These are phyloP conservation scores for Abelmoschus esculentus DNA, from an alignment of 345 rosid genomes.

Conservation along the genomic window DNA sequence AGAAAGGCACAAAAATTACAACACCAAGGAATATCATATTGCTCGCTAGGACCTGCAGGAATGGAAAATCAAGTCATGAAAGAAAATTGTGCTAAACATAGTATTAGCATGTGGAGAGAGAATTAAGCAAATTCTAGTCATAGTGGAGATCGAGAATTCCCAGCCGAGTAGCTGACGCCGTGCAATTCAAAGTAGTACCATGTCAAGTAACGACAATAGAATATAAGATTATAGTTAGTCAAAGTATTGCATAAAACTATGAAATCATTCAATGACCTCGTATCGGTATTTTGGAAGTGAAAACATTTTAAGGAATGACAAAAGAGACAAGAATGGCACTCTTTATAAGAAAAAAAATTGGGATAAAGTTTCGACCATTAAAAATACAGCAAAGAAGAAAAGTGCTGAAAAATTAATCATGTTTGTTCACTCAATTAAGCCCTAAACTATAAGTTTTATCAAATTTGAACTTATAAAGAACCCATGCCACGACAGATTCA, in stretches of 20 bases:
- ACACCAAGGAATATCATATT: slow-evolving; percentile 99
- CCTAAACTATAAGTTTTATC: background rate
- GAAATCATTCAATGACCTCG: background rate
- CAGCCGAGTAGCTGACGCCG: background rate
- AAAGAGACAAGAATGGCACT: background rate
- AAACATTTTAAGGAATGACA: background rate
- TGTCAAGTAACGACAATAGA: background rate
- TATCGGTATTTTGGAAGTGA: background rate
- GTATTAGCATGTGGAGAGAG: background rate
- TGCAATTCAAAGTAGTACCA: background rate
- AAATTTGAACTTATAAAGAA: background rate
- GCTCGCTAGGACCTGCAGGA: slow-evolving; percentile 87
- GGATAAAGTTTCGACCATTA: background rate
- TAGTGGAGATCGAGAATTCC: background rate
- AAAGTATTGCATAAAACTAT: background rate
- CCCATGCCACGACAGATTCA: background rate
- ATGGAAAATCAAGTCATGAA: background rate
- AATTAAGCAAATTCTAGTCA: too few relatives aligned
- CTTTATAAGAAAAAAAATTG: background rate
- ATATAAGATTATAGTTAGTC: background rate
- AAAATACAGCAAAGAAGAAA: background rate
- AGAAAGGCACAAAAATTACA: slow-evolving; percentile 86
- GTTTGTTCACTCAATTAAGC: background rate
- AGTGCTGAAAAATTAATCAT: background rate
- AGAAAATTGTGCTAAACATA: background rate